Conservation (phyloP, 805 yeast species). For the Zygoascus bituminiphila region DNA sequence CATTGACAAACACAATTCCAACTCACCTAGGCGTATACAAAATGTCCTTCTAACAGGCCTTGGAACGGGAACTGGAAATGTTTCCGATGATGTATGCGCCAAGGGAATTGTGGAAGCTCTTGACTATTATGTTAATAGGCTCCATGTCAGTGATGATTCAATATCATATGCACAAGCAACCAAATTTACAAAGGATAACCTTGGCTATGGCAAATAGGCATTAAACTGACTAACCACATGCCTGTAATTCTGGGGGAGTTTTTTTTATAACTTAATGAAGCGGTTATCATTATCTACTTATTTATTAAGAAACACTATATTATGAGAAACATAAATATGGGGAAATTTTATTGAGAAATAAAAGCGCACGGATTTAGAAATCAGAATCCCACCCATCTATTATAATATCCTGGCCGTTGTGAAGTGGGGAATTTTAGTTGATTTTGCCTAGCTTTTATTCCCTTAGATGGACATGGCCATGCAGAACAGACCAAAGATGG, state of each 20-base stretch:
- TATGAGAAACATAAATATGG: background rate
- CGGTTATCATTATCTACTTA: no score
- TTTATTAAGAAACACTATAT: no score
- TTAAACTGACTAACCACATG: background rate
- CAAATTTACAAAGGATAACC: background rate
- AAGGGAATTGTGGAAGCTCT: constrained; percentile 31
- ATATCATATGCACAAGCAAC: background rate
- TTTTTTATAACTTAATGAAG: no score
- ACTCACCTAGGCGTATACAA: constrained; percentile 13
- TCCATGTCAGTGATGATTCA: background rate
- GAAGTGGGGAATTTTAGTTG: background rate
- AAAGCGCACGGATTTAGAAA: background rate
- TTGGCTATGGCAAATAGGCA: background rate
- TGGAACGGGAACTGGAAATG: constrained; percentile 35
- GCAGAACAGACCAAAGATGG: background rate
- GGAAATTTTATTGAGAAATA: background rate
- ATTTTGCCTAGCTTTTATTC: background rate
- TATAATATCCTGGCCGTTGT: background rate
- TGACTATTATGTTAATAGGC: constrained; percentile 1
- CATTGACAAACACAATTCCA: constrained; percentile 11
- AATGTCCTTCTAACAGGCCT: constrained; percentile 32
- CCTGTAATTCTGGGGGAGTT: background rate
- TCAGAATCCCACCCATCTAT: background rate
- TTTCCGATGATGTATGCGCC: constrained; percentile 28
- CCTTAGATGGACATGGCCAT: background rate